phyloP scores from a whole-genome alignment of 2,329 filamentous ascomycete genomes.

The Penicillium decumbens region DNA sequence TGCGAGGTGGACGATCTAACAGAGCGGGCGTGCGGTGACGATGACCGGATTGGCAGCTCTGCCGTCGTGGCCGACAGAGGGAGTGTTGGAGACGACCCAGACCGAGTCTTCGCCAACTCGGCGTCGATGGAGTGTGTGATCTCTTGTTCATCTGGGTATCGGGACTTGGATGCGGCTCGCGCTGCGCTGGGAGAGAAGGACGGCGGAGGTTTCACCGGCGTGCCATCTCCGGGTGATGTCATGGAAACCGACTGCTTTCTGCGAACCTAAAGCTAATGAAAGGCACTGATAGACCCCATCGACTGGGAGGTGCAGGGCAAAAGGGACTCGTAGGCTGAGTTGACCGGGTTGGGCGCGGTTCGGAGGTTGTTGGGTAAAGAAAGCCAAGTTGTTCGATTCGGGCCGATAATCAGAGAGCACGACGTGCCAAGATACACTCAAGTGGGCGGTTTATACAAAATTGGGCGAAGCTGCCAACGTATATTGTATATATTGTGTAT shows the following conservation, averaged over 20 bases:
- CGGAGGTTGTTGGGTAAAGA: constrained; percentile 16
- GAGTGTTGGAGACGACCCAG: constrained; percentile 55
- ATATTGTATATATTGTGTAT: background rate
- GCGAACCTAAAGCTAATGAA: constrained; percentile 18
- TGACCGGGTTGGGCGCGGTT: constrained; percentile 7
- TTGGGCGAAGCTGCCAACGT: background rate
- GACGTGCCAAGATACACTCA: background rate
- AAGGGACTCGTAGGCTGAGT: background rate
- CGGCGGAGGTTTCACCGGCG: constrained; percentile 63
- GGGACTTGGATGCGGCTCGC: constrained; percentile 56
- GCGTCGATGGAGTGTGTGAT: constrained; percentile 45
- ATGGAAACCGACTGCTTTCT: constrained; percentile 50
- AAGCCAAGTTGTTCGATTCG: constrained; percentile 16
- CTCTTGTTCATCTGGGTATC: constrained; percentile 49
- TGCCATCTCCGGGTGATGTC: constrained; percentile 63
- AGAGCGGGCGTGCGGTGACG: constrained; percentile 57
- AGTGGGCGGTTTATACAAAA: background rate
- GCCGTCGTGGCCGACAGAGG: constrained; percentile 57
- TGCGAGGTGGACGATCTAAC: constrained; percentile 53
- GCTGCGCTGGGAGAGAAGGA: constrained; percentile 64
- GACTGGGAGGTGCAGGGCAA: constrained; percentile 13
- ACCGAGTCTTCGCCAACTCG: constrained; percentile 49
- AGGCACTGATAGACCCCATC: constrained; percentile 29
- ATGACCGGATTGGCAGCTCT: constrained; percentile 63
- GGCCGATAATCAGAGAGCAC: constrained; percentile 8